Conservation (phyloP, 768 basidiomycete genomes). For the Candolleomyces aberdarensis region DNA sequence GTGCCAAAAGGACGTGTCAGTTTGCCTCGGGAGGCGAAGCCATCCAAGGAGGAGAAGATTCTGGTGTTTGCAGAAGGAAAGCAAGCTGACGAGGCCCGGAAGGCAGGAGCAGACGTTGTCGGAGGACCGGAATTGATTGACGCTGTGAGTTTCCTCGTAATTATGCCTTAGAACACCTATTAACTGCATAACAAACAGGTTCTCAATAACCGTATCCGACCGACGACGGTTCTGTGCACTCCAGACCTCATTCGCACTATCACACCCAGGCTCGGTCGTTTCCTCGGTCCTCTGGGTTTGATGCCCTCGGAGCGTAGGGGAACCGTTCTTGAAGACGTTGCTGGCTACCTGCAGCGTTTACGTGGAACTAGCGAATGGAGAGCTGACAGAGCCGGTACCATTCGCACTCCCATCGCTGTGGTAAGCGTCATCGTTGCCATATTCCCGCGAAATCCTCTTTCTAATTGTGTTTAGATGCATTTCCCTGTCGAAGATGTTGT, state of each 20-base stretch:
- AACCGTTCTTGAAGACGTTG: conserved; percentile 89
- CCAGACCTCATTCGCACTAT: conserved; percentile 76
- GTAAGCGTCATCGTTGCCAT: conserved; percentile 36
- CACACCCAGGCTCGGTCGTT: conserved; percentile 74
- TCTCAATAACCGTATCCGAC: conserved; percentile 66
- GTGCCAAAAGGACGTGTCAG: conserved; percentile 89
- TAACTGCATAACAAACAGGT: conserved; percentile 43
- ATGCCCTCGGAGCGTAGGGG: conserved; percentile 96
- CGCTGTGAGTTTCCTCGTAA: conserved; percentile 51
- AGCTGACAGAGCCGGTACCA: conserved; percentile 82
- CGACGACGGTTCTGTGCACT: conserved; percentile 83
- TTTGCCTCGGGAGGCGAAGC: conserved; percentile 78
- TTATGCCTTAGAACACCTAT: neutral
- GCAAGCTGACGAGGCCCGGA: conserved; percentile 77
- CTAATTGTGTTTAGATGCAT: conserved; percentile 47
- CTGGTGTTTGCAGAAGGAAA: conserved; percentile 93
- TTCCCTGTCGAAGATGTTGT: conserved; percentile 75
- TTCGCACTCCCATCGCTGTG: conserved; percentile 77
- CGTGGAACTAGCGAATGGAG: conserved; percentile 90
- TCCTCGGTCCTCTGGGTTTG: conserved; percentile 82
- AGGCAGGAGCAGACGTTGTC: conserved; percentile 86
- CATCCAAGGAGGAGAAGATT: conserved; percentile 67
- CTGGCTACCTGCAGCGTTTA: conserved; percentile 73
- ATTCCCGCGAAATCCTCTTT: neutral
- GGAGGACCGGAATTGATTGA: conserved; percentile 89